phyloP scores from a whole-genome alignment of 768 basidiomycete species.

The Podaxis rugospora region DNA sequence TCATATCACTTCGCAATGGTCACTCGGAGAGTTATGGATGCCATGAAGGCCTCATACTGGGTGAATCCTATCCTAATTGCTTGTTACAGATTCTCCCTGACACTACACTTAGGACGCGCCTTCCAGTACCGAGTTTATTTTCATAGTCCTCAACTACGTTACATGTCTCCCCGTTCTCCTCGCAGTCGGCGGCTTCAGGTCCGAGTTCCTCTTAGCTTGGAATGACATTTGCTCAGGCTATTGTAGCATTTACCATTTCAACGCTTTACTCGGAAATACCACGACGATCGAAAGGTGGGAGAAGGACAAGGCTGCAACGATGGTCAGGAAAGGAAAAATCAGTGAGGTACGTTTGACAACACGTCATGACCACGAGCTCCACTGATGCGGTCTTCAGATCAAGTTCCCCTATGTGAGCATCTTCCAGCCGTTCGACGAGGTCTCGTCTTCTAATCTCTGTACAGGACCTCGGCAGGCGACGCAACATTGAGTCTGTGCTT shows the following conservation, averaged over 20 bases:
- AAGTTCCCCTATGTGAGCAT: constrained; percentile 87
- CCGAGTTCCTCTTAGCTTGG: constrained; percentile 7
- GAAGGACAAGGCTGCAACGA: constrained; percentile 88
- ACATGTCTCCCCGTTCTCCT: constrained; percentile 82
- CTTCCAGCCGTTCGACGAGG: neutral
- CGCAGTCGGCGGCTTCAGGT: constrained; percentile 91
- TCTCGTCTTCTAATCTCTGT: constrained; percentile 11
- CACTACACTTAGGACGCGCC: constrained; percentile 55
- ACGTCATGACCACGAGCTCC: neutral
- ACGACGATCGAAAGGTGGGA: constrained; percentile 99
- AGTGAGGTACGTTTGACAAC: constrained; percentile 48
- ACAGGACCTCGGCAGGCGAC: constrained; percentile 73
- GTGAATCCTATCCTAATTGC: constrained; percentile 28
- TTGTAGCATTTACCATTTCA: constrained; percentile 81
- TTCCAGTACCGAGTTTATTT: constrained; percentile 63
- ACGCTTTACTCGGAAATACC: constrained; percentile 68
- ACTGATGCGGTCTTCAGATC: constrained; percentile 38
- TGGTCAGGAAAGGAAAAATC: constrained; percentile 83
- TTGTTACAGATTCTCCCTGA: neutral
- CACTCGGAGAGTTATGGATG: constrained; percentile 52
- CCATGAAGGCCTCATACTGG: constrained; percentile 43
- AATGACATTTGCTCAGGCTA: neutral
- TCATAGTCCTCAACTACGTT: constrained; percentile 86
- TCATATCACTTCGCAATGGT: constrained; percentile 86
- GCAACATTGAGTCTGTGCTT: constrained; percentile 75